Conservation (phyloP, 306 rosid genomes). For the Sicyos baderoa region DNA sequence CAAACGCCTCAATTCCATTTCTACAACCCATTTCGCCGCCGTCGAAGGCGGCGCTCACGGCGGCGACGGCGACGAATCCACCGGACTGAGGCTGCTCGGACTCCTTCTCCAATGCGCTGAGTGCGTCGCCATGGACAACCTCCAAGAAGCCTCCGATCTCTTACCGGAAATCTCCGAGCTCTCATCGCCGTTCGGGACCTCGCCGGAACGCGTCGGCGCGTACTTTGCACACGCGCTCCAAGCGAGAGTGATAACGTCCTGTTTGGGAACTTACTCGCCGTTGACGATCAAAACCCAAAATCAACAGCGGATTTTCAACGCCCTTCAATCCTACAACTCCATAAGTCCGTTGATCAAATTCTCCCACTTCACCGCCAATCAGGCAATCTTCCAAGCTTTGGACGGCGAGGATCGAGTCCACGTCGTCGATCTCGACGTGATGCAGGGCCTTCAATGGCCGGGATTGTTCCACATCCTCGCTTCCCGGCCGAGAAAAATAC, state of each 20-base stretch:
- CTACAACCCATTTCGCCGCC: too few relatives aligned
- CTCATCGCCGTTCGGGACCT: slow-evolving; percentile 74
- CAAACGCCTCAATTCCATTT: slow-evolving; percentile 34
- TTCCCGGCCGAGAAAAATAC: slow-evolving; percentile 66
- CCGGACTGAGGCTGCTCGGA: slow-evolving; percentile 61
- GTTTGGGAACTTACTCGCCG: slow-evolving; percentile 58
- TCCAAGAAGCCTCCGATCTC: slow-evolving; percentile 63
- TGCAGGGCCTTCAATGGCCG: slow-evolving; percentile 99
- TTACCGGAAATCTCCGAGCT: slow-evolving; percentile 80
- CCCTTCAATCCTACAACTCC: slow-evolving; percentile 82
- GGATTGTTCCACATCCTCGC: slow-evolving; percentile 95
- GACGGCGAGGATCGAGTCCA: slow-evolving; percentile 93
- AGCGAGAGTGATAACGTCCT: slow-evolving; percentile 80
- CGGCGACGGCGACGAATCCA: slow-evolving; percentile 38
- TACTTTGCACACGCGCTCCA: slow-evolving; percentile 84
- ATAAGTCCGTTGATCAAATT: slow-evolving; percentile 75
- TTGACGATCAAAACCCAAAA: slow-evolving; percentile 41
- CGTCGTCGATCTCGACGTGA: slow-evolving; percentile 86
- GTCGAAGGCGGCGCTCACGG: slow-evolving; percentile 11
- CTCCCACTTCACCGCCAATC: slow-evolving; percentile 98
- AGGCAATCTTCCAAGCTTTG: slow-evolving; percentile 81
- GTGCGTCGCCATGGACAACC: slow-evolving; percentile 71
- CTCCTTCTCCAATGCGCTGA: slow-evolving; percentile 92
- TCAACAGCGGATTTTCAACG: slow-evolving; percentile 64
- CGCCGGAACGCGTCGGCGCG: slow-evolving; percentile 91